Evolutionary conservation across 1,139 yeast genomes (phyloP).

Genomic region (Blastobotrys proliferans): DNA sequence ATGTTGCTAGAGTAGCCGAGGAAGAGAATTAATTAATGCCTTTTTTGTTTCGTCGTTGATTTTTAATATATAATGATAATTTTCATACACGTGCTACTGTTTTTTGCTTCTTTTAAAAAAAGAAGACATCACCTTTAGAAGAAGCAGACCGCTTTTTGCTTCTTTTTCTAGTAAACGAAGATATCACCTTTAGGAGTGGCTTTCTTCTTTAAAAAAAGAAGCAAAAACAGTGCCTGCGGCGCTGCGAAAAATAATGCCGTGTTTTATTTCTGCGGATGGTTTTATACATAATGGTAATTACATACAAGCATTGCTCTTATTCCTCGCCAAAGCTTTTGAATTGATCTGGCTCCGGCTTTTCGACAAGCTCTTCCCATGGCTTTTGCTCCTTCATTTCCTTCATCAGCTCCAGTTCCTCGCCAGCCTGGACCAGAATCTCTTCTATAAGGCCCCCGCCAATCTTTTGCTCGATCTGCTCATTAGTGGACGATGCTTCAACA

Average conservation of each 20-base stretch:
- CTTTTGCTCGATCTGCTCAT: constrained; percentile 64
- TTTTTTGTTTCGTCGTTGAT: too few relatives aligned
- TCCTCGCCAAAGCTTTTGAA: constrained; percentile 34
- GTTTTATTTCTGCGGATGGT: not conserved
- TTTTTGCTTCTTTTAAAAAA: too few relatives aligned
- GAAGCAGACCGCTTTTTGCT: too few relatives aligned
- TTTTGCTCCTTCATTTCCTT: constrained; percentile 65
- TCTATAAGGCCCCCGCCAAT: constrained; percentile 84
- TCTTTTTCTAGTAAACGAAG: too few relatives aligned
- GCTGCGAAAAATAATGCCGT: too few relatives aligned
- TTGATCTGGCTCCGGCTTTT: constrained; percentile 38
- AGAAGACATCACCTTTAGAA: too few relatives aligned
- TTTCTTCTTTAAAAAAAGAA: too few relatives aligned
- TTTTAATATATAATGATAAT: too few relatives aligned
- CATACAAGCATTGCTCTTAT: not conserved
- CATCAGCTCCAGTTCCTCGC: constrained; percentile 71
- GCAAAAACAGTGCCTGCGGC: too few relatives aligned
- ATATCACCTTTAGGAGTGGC: too few relatives aligned
- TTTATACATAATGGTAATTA: not conserved
- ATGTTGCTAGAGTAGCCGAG: constrained; percentile 23
- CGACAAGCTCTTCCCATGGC: constrained; percentile 47
- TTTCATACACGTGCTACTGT: too few relatives aligned
- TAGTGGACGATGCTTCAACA: constrained; percentile 61
- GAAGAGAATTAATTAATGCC: too few relatives aligned
- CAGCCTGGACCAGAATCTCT: constrained; percentile 77